Percentiles rank a stretch among this genome's conserved stretches.
These are phyloP conservation scores for Condylostoma magnum DNA, from an alignment of 169 alveolate species.

Conservation along the genomic window DNA sequence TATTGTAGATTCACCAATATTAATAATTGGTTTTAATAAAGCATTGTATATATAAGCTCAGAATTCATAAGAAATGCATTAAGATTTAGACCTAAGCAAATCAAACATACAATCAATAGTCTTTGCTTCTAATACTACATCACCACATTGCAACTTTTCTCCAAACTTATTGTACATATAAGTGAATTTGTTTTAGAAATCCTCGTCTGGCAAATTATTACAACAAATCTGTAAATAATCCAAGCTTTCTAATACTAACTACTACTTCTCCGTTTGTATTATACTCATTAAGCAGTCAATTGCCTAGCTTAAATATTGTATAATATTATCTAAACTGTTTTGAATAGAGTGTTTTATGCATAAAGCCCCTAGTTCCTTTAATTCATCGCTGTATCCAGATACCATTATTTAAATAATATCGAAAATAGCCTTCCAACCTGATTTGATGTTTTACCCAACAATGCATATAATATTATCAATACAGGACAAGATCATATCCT, in stretches of 20 bases:
- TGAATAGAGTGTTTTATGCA: not conserved
- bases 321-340: not conserved
- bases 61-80: too few species aligned
- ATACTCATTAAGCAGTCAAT: not conserved
- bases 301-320: not conserved
- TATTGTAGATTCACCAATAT: too few species aligned
- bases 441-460: constrained; percentile 49
- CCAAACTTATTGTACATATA: too few species aligned
- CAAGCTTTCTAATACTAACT: not conserved
- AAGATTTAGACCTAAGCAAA: too few species aligned
- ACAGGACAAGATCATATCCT: constrained; percentile 54
- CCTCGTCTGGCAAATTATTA: too few species aligned
- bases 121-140: too few species aligned
- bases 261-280: not conserved
- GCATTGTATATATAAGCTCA: too few species aligned
- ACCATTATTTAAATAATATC: constrained; percentile 65
- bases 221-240: too few species aligned
- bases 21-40: too few species aligned
- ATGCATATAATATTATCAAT: constrained; percentile 59
- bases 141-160: too few species aligned
- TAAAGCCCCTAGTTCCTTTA: not conserved
- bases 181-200: too few species aligned
- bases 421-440: constrained; percentile 82
- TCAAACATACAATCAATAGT: too few species aligned
- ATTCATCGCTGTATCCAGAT: constrained; percentile 19